A percentile compares a stretch with the other conserved stretches of the same genome.
Evolutionary conservation across 202 grass and related monocot species (phyloP).

Genomic region (Elaeis oleifera): DNA sequence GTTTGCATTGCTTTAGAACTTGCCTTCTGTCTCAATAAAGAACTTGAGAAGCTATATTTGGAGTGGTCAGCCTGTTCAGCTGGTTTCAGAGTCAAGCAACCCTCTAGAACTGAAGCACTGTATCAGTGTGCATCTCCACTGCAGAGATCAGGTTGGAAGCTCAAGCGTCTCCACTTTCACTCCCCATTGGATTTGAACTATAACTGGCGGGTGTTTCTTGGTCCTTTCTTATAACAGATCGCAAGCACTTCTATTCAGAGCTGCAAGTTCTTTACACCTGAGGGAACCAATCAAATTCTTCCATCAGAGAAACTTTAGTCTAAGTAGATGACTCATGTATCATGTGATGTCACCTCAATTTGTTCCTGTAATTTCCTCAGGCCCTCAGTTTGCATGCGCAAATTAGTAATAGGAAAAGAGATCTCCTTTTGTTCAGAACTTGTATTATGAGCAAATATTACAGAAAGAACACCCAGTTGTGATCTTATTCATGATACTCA

Average conservation of each 20-base stretch:
- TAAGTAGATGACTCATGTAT: neutral
- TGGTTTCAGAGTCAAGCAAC: neutral
- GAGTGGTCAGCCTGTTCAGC: constrained; percentile 16
- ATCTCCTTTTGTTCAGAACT: neutral
- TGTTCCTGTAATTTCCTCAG: constrained; percentile 54
- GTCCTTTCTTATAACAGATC: constrained; percentile 56
- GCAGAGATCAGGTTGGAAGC: constrained; percentile 50
- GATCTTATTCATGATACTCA: constrained; percentile 8
- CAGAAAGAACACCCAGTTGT: neutral
- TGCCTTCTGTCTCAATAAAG: constrained; percentile 8
- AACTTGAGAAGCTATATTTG: constrained; percentile 58
- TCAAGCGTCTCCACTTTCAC: constrained; percentile 21
- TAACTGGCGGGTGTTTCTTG: constrained; percentile 42
- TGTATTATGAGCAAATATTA: neutral
- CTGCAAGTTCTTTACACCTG: constrained; percentile 80
- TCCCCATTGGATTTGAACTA: constrained; percentile 11
- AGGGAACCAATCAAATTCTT: neutral
- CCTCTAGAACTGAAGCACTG: constrained; percentile 26
- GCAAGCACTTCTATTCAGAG: constrained; percentile 79
- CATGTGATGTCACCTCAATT: constrained; percentile 44
- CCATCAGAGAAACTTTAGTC: neutral
- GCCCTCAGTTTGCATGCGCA: constrained; percentile 54
- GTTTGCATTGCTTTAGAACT: neutral
- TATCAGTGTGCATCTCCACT: constrained; percentile 14
- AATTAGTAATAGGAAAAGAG: constrained; percentile 26